Evolutionary conservation across 2,329 filamentous ascomycete species (phyloP).

Genomic region (Magnaporthiopsis rhizophila): DNA sequence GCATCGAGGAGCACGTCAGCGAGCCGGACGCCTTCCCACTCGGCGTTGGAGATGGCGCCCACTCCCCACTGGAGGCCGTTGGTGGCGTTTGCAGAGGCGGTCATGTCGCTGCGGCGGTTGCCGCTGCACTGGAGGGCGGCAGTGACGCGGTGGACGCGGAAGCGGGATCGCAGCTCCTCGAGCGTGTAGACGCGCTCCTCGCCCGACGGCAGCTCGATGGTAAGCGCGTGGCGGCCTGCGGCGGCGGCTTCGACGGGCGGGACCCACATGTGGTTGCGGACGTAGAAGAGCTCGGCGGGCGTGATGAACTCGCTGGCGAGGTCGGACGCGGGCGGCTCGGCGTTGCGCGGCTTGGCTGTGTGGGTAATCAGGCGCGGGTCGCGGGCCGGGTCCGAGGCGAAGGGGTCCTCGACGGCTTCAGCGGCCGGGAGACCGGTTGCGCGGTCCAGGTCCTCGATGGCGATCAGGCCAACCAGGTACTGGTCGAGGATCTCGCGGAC

Average conservation of each 20-base stretch:
- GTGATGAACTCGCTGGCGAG: conserved; percentile 45
- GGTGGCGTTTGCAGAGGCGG: conserved; percentile 34
- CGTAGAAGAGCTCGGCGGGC: conserved; percentile 48
- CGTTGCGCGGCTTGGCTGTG: conserved; percentile 51
- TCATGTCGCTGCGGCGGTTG: conserved; percentile 53
- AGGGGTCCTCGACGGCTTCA: conserved; percentile 52
- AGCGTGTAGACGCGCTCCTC: conserved; percentile 44
- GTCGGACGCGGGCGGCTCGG: conserved; percentile 45
- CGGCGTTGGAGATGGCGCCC: conserved; percentile 52
- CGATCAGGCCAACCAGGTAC: conserved; percentile 55
- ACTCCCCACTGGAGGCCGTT: conserved; percentile 53
- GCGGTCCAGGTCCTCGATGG: conserved; percentile 45
- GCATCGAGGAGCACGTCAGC: conserved; percentile 49
- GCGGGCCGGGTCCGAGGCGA: conserved; percentile 43
- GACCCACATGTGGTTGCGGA: conserved; percentile 59
- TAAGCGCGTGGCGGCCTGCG: conserved; percentile 35
- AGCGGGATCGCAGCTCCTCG: conserved; percentile 42
- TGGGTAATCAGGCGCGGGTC: conserved; percentile 42
- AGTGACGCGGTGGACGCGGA: conserved; percentile 42
- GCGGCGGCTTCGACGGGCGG: conserved; percentile 33
- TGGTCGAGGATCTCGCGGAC: conserved; percentile 58
- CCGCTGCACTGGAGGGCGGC: conserved; percentile 53
- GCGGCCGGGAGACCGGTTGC: conserved; percentile 42
- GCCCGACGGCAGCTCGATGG: conserved; percentile 51
- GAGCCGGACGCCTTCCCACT: conserved; percentile 49